Base-by-base conservation (phyloP, 208 protist genomes). In the Acanthamoeba sp. region DNA sequence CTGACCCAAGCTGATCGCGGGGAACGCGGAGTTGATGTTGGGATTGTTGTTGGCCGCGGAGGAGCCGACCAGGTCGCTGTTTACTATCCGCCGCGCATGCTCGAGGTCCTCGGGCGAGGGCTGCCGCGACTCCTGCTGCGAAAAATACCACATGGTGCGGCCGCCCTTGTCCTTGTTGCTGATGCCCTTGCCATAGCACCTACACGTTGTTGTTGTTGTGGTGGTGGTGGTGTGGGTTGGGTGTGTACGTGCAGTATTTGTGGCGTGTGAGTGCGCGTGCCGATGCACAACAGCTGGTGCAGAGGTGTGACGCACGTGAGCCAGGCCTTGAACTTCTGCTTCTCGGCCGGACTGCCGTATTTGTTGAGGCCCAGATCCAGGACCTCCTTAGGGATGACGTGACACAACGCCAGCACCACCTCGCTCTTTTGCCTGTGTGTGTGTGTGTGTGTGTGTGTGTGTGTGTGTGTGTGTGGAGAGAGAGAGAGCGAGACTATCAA, bases 271-370 rank as follows among this genome's bases (percentile, higher is more conserved):
- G 59, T 66, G 59, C 24, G 59, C 24, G 59, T 73, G 32, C 12
- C 12, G 64, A 2, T 10, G 45, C 3, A 48, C 45, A 48, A 48
- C 10, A 6, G 18, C 45, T 9, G 5, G 45, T 14, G 45, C 12
- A 20, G 66, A 38, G 10, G 34, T 22, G 66, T 32, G 34, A 1
- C 50, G 55, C 64, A 92, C 87, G 14, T 92, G 36, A 92, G 62
- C 87, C 87, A 92, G n/a, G 90, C 59, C 50, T 92, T 20, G 87
- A 92, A 92, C 32, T 40, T 32, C n/a, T 40, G 32, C 42, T 92
- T 92, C 45, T 69, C 87, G 32, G 16, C 22, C 24, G 87, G 32
- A 1, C 6, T 36, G 27, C 87, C 87, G 45, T 92, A 92, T 24
- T 92, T 92, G 87, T 92, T 78, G 24, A 92, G 29, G 50, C 87